A percentile compares a stretch with the other conserved stretches of the same genome.
Conservation (phyloP, 768 basidiomycete genomes). For the Rhodosporidiobolus odoratus region DNA sequence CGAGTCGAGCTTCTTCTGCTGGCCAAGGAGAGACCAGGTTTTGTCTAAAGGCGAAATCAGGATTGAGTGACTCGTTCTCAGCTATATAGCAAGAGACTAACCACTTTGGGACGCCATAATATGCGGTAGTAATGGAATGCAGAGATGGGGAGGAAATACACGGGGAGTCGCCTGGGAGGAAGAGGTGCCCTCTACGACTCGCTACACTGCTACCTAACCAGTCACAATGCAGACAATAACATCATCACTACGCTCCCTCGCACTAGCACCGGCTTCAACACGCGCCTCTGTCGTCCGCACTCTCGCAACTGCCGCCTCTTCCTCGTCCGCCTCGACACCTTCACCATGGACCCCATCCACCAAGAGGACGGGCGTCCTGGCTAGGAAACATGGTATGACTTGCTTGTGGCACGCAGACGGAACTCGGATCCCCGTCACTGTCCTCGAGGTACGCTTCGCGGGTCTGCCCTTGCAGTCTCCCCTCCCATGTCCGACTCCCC, state of each 20-base stretch:
- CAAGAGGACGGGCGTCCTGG: constrained; percentile 79
- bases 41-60: background rate
- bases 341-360: constrained; percentile 22
- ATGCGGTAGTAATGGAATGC: background rate
- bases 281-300: constrained; percentile 13
- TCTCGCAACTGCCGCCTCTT: constrained; percentile 21
- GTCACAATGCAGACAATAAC: constrained; percentile 21
- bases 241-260: background rate
- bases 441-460: constrained; percentile 69
- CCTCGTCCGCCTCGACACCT: background rate
- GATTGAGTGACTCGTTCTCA: background rate
- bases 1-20: constrained; percentile 73
- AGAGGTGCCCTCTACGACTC: background rate
- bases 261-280: background rate
- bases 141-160: too few species aligned
- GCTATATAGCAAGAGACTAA: too few species aligned
- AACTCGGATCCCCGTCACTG: constrained; percentile 78
- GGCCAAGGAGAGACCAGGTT: constrained; percentile 58
- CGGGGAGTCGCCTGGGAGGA: too few species aligned
- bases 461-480: constrained; percentile 10
- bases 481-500: background rate
- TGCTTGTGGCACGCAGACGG: constrained; percentile 88
- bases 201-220: background rate
- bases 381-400: constrained; percentile 93
- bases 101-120: constrained; percentile 1